Conservation (phyloP, 306 rosid species). For the Gleditsia sinensis region DNA sequence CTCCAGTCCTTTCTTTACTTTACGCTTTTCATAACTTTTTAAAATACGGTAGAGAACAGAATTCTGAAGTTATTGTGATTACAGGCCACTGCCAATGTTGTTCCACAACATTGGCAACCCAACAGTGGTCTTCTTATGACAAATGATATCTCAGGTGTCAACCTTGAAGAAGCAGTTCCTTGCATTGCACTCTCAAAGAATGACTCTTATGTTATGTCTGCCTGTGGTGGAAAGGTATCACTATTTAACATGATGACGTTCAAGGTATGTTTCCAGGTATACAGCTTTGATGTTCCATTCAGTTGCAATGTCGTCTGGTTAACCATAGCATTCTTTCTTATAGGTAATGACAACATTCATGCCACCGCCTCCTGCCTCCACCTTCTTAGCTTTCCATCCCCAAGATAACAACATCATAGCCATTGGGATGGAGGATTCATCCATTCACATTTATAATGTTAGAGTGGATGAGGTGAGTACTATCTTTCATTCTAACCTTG, state of each 20-base stretch:
- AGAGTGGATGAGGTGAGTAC: constrained; percentile 77
- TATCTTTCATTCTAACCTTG: background rate
- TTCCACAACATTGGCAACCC: constrained; percentile 89
- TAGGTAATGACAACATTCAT: constrained; percentile 89
- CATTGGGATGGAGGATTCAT: constrained; percentile 91
- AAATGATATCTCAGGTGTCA: constrained; percentile 77
- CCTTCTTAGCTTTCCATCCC: constrained; percentile 84
- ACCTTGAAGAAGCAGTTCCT: constrained; percentile 86
- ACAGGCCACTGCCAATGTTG: constrained; percentile 84
- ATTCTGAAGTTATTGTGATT: constrained; percentile 45
- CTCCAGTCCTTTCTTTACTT: constrained; percentile 17
- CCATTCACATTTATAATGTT: constrained; percentile 78
- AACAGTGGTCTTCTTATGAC: constrained; percentile 86
- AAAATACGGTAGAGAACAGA: constrained; percentile 28
- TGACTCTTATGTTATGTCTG: constrained; percentile 86
- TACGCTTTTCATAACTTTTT: background rate
- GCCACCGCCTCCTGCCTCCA: constrained; percentile 81
- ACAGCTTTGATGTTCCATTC: constrained; percentile 14
- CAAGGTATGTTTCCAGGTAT: constrained; percentile 48
- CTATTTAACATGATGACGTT: constrained; percentile 85
- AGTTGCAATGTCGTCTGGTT: constrained; percentile 27
- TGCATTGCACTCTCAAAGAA: constrained; percentile 90
- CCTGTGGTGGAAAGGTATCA: constrained; percentile 86
- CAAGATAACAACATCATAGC: constrained; percentile 91
- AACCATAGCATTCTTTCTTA: constrained; percentile 29